Evolutionary conservation across 306 rosid species (phyloP).

Genomic region (Aeschynomene evenia): DNA sequence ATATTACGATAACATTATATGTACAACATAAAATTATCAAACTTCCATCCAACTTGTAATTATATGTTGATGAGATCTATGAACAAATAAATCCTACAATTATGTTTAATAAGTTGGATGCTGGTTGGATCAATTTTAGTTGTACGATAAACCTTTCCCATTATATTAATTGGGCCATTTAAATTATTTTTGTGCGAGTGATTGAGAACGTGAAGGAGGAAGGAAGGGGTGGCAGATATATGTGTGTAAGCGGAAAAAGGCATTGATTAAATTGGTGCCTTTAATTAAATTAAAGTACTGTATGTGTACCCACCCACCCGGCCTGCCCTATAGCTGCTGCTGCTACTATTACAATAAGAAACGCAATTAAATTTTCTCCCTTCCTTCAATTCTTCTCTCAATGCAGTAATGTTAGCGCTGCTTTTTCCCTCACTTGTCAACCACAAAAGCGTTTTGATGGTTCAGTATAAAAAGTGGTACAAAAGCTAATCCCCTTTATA

Average conservation of each 20-base stretch:
- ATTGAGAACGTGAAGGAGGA: slow-evolving; percentile 22
- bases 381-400: slow-evolving; percentile 5
- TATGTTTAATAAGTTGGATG: no score
- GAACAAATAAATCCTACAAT: no score
- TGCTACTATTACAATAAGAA: slow-evolving; percentile 13
- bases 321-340: neutral
- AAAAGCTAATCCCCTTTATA: slow-evolving; percentile 36
- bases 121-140: slow-evolving; percentile 9
- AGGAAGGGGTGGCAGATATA: slow-evolving; percentile 26
- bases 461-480: slow-evolving; percentile 25
- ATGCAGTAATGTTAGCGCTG: slow-evolving; percentile 17
- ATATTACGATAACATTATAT: no score
- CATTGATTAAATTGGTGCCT: slow-evolving; percentile 35
- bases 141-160: no score
- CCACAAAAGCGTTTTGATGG: slow-evolving; percentile 16
- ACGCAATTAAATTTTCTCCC: neutral
- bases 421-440: slow-evolving; percentile 27
- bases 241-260: slow-evolving; percentile 31
- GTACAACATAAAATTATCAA: no score
- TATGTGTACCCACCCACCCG: no score
- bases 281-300: slow-evolving; percentile 31
- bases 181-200: no score
- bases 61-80: no score
- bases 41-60: no score
- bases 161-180: no score